phyloP scores from a whole-genome alignment of 225 moss, liverwort and hornwort genomes.

The Bryum argenteum region DNA sequence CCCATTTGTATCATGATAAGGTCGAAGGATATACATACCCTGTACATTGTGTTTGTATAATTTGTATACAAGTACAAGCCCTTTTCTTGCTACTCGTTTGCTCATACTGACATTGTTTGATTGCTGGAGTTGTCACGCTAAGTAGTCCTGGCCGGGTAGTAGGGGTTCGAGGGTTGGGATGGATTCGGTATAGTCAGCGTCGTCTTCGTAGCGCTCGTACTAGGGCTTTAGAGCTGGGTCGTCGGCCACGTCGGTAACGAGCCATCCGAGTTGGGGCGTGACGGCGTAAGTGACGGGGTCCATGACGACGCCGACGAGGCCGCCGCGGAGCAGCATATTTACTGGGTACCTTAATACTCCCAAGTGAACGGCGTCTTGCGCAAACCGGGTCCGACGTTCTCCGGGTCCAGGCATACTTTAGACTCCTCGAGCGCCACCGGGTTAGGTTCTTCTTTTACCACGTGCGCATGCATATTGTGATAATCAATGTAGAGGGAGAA shows the following conservation, averaged over 20 bases:
- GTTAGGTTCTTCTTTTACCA: neutral
- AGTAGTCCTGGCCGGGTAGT: no score
- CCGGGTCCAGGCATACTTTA: neutral
- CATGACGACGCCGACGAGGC: constrained; percentile 7
- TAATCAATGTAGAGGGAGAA: constrained; percentile 12
- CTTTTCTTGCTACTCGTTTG: neutral
- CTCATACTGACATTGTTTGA: no score
- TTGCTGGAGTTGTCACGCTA: no score
- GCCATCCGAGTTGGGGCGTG: constrained; percentile 10
- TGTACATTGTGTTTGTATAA: constrained; percentile 45
- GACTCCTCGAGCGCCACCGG: neutral
- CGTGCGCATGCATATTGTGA: no score
- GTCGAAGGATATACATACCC: constrained; percentile 11
- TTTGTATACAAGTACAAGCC: constrained; percentile 32
- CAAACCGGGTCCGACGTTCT: no score
- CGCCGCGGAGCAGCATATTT: constrained; percentile 6
- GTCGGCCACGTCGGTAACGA: constrained; percentile 14
- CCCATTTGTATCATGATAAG: constrained; percentile 49
- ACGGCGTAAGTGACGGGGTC: neutral
- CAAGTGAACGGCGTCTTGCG: constrained; percentile 25
- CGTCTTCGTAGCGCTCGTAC: neutral
- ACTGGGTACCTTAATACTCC: neutral
- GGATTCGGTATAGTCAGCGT: neutral
- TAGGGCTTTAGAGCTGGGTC: neutral
- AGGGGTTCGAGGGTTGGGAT: no score